Evolutionary conservation across 1,284 basidiomycete genomes (phyloP).

Genomic region (Ceratobasidium papillatum): DNA sequence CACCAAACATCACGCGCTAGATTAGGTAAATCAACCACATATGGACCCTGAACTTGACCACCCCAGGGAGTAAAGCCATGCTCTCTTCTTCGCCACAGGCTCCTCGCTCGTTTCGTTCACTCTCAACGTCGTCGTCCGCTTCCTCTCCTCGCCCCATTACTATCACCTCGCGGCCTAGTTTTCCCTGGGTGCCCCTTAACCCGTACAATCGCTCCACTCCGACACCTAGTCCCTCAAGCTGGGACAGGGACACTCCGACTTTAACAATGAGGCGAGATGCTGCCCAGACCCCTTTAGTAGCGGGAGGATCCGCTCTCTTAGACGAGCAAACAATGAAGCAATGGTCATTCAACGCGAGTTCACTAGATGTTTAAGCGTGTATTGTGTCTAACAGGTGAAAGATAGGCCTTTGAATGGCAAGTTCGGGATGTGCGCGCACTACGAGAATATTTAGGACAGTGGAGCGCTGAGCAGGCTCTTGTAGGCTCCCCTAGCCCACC

Average conservation of each 20-base stretch:
- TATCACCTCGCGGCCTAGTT: constrained; percentile 31
- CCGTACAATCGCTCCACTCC: constrained; percentile 20
- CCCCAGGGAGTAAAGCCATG: constrained; percentile 17
- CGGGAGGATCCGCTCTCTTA: neutral
- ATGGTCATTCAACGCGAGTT: constrained; percentile 34
- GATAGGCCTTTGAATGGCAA: constrained; percentile 42
- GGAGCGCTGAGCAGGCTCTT: constrained; percentile 26
- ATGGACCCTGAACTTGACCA: constrained; percentile 37
- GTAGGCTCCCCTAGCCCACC: neutral
- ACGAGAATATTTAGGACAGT: constrained; percentile 37
- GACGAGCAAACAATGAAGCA: constrained; percentile 36
- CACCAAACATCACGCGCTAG: constrained; percentile 32
- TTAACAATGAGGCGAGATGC: neutral
- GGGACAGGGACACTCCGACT: constrained; percentile 28
- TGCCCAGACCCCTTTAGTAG: constrained; percentile 1
- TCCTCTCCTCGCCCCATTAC: constrained; percentile 31
- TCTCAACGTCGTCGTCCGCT: constrained; percentile 30
- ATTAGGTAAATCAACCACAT: constrained; percentile 31
- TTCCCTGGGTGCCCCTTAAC: constrained; percentile 35
- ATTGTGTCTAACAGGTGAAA: neutral
- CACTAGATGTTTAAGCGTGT: neutral
- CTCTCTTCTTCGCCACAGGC: constrained; percentile 22
- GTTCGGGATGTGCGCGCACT: constrained; percentile 38
- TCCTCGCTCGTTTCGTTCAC: constrained; percentile 27
- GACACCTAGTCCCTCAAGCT: constrained; percentile 29